Base-by-base conservation (phyloP, 306 rosid species). In the Inga laurina region DNA sequence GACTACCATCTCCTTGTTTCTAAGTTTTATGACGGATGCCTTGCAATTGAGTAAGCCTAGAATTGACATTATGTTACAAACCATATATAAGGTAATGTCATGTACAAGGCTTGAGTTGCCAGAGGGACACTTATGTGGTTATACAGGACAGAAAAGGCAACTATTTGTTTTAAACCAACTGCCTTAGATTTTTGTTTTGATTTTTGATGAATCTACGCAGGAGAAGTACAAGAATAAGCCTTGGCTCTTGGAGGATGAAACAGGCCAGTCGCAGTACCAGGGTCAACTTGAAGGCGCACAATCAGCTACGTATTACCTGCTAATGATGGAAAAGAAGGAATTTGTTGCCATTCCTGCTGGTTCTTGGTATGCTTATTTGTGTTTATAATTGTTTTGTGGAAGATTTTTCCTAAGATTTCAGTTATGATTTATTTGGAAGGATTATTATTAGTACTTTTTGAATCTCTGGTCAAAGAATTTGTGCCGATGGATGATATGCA, bases 261-360 rank as follows among this genome's bases (percentile, higher is more conserved):
- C 97, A 4, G 99, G 98, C 41, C 98, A 91, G 79, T 89, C 79
- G 75, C 99, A 94, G 87, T 94, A 52, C 86, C 96, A 92, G 61
- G 99, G 98, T 84, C 97, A 91, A n/a, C 93, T 94, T 32, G 99
- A 94, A 87, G 97, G 99, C 62, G 90, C 98, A 71, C 99, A 96
- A 82, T 91, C 97, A 32, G 97, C 98, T 79, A 91, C 97, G 13
- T 96, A 96, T 80, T 96, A 96, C 88, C 85, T 96, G 74, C 86
- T 96, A 35, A 89, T 96, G 90, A 72, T 81, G 92, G 98, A 94
- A 86, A 93, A 87, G 85, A 94, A 96, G 87, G 98, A 93, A 83
- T 92, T 96, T 88, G 86, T 92, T 67, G 99, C 99, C 80, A 92
- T 94, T 87, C 99, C 99, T 69, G 97, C 98, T 76, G 99, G 97